Evolutionary conservation across 495 filamentous ascomycete genomes (phyloP), one percentile per base, ranked within the genome.

Genomic region (Lasiosphaeria ovina): DNA sequence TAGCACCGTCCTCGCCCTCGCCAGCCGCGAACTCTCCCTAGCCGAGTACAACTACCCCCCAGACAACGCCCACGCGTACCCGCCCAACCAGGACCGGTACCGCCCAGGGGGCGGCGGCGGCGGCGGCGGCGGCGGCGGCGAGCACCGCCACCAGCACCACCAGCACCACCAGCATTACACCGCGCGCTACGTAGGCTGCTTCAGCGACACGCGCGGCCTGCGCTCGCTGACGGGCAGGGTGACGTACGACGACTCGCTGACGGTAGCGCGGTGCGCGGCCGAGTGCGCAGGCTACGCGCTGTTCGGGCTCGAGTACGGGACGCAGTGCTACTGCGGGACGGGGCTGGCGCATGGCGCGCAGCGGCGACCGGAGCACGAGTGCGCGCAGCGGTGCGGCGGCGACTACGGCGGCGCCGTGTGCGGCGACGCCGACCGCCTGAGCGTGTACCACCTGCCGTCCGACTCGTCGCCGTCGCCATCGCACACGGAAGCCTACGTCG

Each of bases 261-360:
- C 72, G 9, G 16, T 74, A 8, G 66, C 72, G 59, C 54, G 45
- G 16, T 77, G 73, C 60, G 70, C 67, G 40, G 44, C 45, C 1
- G 63, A 58, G 14, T 63, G 57, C 50, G 32, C 9, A 16, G 56
- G n/a, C 32, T 63, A 54, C 40, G 16, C 57, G 16, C 59, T 38
- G 38, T 63, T 63, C 35, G 61, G 61, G 33, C 35, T 63, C 42
- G 53, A 56, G 55, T 63, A 35, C 50, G 61, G 61, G 31, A 35
- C 51, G 8, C 49, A 63, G 11, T 63, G 61, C 61, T 63, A 38
- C 56, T 63, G 61, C 51, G 61, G 61, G 14, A 55, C 36, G 24
- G 35, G 33, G 5, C 38, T 63, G 33, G 16, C 12, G 16, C n/a
- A 24, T 6, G 42, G 3, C 38, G 40, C 40, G 0, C 31, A 50